These are phyloP conservation scores for Penicillium arizonense DNA, from an alignment of 495 filamentous ascomycete species.

Conservation along the genomic window DNA sequence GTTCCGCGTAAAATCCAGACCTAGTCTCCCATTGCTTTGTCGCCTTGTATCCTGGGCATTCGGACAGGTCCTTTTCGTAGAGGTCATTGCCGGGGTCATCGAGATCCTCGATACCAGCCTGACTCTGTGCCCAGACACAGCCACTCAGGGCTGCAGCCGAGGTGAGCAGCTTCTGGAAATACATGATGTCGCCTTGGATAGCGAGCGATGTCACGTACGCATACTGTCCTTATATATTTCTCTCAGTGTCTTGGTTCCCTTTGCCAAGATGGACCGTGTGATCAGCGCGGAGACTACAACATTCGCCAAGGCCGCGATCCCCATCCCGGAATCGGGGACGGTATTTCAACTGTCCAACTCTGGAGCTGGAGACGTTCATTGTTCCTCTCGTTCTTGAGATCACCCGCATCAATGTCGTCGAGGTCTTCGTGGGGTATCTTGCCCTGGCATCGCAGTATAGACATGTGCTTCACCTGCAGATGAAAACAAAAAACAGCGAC, in stretches of 20 bases:
- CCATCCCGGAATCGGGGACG: not conserved
- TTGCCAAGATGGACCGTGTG: slow-evolving; percentile 5
- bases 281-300: slow-evolving; percentile 8
- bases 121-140: slow-evolving; percentile 16
- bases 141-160: slow-evolving; percentile 11
- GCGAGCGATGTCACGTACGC: not conserved
- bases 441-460: not conserved
- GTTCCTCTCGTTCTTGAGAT: not conserved
- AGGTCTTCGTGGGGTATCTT: not conserved
- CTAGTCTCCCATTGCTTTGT: slow-evolving; percentile 36
- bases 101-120: slow-evolving; percentile 14
- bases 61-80: slow-evolving; percentile 19
- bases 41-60: slow-evolving; percentile 53
- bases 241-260: not conserved
- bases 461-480: not conserved
- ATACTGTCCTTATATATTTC: slow-evolving; percentile 7
- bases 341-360: not conserved
- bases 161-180: slow-evolving; percentile 11
- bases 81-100: slow-evolving; percentile 18
- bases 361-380: not conserved
- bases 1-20: slow-evolving; percentile 15
- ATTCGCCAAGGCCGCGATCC: slow-evolving; percentile 1
- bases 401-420: not conserved
- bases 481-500: not conserved
- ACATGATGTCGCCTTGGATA: slow-evolving; percentile 9